Evolutionary conservation across 371 early-diverging fungal genomes (phyloP), one percentile per base, ranked within the genome.

Genomic region (Syncephalastrum sp.): DNA sequence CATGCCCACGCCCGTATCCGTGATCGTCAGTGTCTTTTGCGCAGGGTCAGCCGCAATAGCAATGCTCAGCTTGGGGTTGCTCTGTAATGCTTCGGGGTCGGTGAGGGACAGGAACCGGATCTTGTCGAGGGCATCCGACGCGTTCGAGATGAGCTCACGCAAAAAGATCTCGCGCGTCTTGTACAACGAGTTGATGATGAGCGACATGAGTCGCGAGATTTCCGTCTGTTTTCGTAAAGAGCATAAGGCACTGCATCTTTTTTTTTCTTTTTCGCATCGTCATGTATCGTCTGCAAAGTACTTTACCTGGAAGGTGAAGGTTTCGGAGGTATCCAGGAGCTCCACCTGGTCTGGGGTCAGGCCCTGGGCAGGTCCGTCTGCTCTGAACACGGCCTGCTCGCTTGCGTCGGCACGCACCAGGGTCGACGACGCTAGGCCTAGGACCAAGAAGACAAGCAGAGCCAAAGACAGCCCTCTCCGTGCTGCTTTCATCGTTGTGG

Each of bases 1-100:
- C 99, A 99, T 99, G 51, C 99, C 99, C 55, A 99, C 81, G 63
- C 98, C 99, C 16, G 92, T 87, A 74, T 99, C 99, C 19, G 84
- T 82, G 55, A 99, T 95, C 3, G 84, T 86, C 21, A 99, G 66
- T 4, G 83, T 67, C 42, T 84, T 81, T 33, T 80, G 60, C 16
- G 82, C 87, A 57, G 79, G 81, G 73, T 94, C 83, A 29, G 91
- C 80, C 23, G 82, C 78, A 52, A 94, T 87, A 8, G 83, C 79
- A 61, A 96, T 90, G 43, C 85, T 83, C 33, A 94, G 80, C 50
- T 85, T 76, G 4, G 81, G 58, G 25, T 82, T 81, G 41, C 63
- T 50, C n/a, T 56, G 74, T 29, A 92, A 67, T 2, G 82, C 83
- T 4, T 75, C 48, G 16, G 83, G 67, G 61, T 93, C 81, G 5